Percentiles rank a stretch among this genome's conserved stretches.
phyloP scores from a whole-genome alignment of 108 stramenopile genomes.

The Cyclotella atomus region DNA sequence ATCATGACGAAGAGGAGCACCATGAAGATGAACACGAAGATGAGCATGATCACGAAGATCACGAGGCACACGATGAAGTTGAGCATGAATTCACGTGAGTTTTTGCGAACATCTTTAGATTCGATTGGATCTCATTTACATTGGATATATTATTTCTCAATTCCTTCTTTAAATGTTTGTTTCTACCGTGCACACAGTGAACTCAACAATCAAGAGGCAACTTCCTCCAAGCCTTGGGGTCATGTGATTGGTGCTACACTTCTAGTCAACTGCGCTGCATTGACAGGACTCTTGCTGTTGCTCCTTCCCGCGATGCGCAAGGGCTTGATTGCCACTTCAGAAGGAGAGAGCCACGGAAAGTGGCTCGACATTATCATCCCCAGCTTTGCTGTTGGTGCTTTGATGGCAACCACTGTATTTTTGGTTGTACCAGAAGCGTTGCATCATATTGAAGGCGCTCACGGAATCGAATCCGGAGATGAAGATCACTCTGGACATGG shows the following conservation, averaged over 20 bases:
- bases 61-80: background rate
- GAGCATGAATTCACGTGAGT: background rate
- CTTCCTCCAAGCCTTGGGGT: conserved; percentile 54
- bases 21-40: conserved; percentile 30
- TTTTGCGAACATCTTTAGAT: too few relatives aligned
- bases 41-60: background rate
- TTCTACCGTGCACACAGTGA: background rate
- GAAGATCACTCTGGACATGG: conserved; percentile 30
- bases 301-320: conserved; percentile 29
- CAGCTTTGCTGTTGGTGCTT: conserved; percentile 67
- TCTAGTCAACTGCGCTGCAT: conserved; percentile 57
- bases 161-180: background rate
- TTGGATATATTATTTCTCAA: background rate
- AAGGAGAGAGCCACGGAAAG: background rate
- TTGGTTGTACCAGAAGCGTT: conserved; percentile 66
- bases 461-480: conserved; percentile 33
- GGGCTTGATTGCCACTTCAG: conserved; percentile 6
- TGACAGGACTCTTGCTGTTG: conserved; percentile 52
- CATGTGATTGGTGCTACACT: conserved; percentile 51
- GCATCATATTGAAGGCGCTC: conserved; percentile 37
- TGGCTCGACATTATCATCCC: conserved; percentile 36
- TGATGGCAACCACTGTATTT: conserved; percentile 73
- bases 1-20: background rate
- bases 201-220: background rate
- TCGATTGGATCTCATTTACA: too few relatives aligned